Evolutionary conservation across 257 asterid species (phyloP), one percentile per base, ranked within the genome.

Genomic region (Lithospermum erythrorhizon): DNA sequence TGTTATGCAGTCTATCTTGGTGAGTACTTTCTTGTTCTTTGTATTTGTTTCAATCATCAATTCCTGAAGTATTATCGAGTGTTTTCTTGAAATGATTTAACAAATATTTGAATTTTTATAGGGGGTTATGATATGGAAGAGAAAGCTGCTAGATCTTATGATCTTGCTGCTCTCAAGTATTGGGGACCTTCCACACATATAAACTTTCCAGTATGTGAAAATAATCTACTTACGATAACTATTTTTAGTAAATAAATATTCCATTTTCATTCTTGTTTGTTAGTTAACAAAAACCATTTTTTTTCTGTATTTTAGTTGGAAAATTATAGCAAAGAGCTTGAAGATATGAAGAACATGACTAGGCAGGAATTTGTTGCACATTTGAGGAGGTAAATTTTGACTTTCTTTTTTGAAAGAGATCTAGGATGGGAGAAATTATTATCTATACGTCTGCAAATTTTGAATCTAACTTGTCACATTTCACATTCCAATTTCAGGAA

Each of bases 71-170:
- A 11, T 35, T 35, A 0, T 35, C 24, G 32, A 22, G 16, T 22
- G 17, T n/a, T 56, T 41, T 41, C 17, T 41, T 41, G 49, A 41
- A 41, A 41, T 41, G 4, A 9, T 41, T 41, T 14, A 41, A 9
- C 14, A 8, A 59, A 24, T 10, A 0, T 49, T 19, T 48, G 11
- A 18, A 6, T 70, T 10, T 20, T 23, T 13, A 62, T 14, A 90
- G 96, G 98, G 20, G 95, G 95, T 16, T 90, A 87, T 81, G 96
- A 90, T 69, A 83, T 82, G 95, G 98, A 90, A 73, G 98, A 83
- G 72, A 90, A 87, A 73, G 98, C 98, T 74, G 98, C 98, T 6
- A 85, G 95, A 74, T 87, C 98, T 0, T 90, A 90, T 72, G 98
- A 90, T 72, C 93, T 78, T 67, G 98, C 98, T 48, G 98, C 98